phyloP scores from a whole-genome alignment of 106 monocot species.

The Dioscorea zingiberensis region DNA sequence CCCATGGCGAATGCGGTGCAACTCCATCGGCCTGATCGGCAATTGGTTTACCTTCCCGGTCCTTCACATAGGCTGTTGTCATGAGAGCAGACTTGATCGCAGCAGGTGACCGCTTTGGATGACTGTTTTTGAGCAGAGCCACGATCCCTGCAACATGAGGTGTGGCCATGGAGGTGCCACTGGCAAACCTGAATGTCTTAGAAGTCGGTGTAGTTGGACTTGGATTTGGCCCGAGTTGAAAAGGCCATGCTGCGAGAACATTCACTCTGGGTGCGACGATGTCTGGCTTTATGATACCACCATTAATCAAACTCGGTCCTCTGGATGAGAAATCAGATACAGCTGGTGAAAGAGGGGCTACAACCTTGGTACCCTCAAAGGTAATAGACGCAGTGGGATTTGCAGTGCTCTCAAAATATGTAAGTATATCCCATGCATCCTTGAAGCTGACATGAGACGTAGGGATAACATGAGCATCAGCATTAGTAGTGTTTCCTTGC shows the following conservation, averaged over 20 bases:
- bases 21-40: too few species aligned
- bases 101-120: slow-evolving; percentile 2
- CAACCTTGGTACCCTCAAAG: neutral
- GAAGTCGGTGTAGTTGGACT: neutral
- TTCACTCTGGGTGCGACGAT: neutral
- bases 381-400: neutral
- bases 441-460: neutral
- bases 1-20: too few species aligned
- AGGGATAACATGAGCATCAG: neutral
- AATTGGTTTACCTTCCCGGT: too few species aligned
- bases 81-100: too few species aligned
- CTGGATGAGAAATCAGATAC: too few species aligned
- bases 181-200: slow-evolving; percentile 21
- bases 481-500: neutral
- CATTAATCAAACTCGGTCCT: neutral
- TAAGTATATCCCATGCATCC: neutral
- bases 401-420: neutral
- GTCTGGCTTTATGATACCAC: neutral
- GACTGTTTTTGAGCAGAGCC: neutral
- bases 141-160: neutral
- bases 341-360: neutral
- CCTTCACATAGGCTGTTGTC: too few species aligned
- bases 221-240: neutral
- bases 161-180: slow-evolving; percentile 7
- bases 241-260: neutral